Evolutionary conservation across 2,329 filamentous ascomycete species (phyloP), one percentile per base, ranked within the genome.

Genomic region (Talaromyces islandicus): DNA sequence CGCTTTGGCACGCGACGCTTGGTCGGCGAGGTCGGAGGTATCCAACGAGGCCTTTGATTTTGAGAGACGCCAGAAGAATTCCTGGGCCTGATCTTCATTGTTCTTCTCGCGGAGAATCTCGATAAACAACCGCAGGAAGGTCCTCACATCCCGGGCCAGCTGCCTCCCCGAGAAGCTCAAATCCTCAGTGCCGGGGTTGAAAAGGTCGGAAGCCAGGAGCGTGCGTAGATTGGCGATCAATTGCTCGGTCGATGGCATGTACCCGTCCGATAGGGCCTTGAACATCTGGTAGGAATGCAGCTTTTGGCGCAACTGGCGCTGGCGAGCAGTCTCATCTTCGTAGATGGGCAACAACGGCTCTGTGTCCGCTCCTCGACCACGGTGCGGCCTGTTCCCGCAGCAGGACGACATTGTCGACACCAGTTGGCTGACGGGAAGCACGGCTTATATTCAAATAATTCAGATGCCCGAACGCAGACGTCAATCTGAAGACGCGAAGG

Each of bases 211-310:
- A 4, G 90, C 85, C 9, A 96, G 81, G 1, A 97, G 77, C 2
- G 88, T 90, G 65, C 91, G 86, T 2, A 97, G 79, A 65, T 95
- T 92, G 71, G 88, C 80, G 68, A 94, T 88, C 66, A 83, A 71
- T 73, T 97, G 93, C 66, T 94, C 88, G 11, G 90, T 97, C 6
- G 91, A 94, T 53, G 93, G 93, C 89, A 97, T 92, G 75, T 87
- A 97, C 6, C 93, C 93, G 69, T 90, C 85, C 1, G 85, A 84
- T 10, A 97, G 73, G 58, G 93, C 93, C 57, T 90, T 85, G 29
- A 92, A 72, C 88, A 96, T 96, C 80, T 96, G 91, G 71, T 96
- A 97, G 27, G 88, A 88, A 76, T 96, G 93, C 62, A 97, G 83
- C 80, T 96, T 97, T 74, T 93, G 87, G 70, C 93, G 90, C 61